Evolutionary conservation across 257 asterid species (phyloP).

Genomic region (Solanum sitiens): DNA sequence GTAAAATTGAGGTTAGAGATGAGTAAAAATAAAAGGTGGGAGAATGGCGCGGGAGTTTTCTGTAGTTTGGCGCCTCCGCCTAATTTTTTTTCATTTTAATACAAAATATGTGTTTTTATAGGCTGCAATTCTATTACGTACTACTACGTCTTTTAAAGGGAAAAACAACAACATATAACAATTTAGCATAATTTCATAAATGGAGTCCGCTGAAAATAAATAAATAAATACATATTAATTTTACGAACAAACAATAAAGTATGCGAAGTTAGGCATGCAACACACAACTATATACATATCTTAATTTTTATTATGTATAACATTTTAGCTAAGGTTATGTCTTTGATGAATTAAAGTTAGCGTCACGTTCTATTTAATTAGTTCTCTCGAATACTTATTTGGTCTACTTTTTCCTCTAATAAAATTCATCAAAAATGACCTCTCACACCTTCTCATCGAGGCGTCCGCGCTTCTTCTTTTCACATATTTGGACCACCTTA

Average conservation of each 20-base stretch:
- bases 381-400: not conserved
- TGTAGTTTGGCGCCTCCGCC: not conserved
- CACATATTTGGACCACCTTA: not conserved
- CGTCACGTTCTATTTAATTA: not conserved
- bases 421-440: not conserved
- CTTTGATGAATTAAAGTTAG: not conserved
- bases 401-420: too few species aligned
- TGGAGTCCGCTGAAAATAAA: too few species aligned
- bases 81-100: not conserved
- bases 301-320: too few species aligned
- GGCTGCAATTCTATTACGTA: not conserved
- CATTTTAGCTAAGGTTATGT: too few species aligned
- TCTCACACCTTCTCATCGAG: too few species aligned
- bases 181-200: too few species aligned
- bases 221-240: too few species aligned
- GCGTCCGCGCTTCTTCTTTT: not conserved
- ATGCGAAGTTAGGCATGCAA: not conserved
- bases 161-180: not conserved
- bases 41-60: slow-evolving; percentile 1
- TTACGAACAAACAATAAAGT: not conserved
- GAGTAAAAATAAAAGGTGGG: not conserved
- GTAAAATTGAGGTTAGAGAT: not conserved
- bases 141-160: not conserved
- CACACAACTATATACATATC: too few species aligned
- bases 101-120: not conserved